Evolutionary conservation across 1,284 basidiomycete genomes (phyloP).

Genomic region (Pseudozyma sp.): DNA sequence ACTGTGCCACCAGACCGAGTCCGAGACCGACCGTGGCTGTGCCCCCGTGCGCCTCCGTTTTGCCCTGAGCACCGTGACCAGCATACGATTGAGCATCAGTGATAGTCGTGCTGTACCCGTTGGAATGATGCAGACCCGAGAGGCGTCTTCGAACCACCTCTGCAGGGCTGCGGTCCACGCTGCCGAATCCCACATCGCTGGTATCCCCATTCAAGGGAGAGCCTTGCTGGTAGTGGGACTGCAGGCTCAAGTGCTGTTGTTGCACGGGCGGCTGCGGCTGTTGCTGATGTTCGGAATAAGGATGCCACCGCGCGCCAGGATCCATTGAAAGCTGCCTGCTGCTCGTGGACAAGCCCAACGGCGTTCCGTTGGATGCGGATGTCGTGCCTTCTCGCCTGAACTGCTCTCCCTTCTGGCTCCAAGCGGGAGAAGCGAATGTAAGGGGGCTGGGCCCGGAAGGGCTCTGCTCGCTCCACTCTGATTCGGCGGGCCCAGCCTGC

Average conservation of each 20-base stretch:
- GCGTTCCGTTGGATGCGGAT: conserved; percentile 13
- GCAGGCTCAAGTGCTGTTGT: background rate
- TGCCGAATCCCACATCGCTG: conserved; percentile 1
- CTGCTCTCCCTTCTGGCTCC: conserved; percentile 41
- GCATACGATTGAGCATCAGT: background rate
- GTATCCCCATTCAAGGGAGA: conserved; percentile 11
- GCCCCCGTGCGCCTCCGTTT: conserved; percentile 11
- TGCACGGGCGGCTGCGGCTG: conserved; percentile 2
- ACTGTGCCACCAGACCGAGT: conserved; percentile 14
- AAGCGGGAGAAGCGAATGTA: conserved; percentile 31
- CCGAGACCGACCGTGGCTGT: conserved; percentile 7
- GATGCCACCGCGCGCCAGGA: conserved; percentile 19
- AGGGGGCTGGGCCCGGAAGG: conserved; percentile 29
- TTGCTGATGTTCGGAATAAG: conserved; percentile 6
- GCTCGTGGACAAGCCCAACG: conserved; percentile 6
- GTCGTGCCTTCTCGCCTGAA: conserved; percentile 18
- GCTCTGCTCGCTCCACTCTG: conserved; percentile 43
- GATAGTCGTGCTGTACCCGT: background rate
- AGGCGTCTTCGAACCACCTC: conserved; percentile 13
- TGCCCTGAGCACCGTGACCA: background rate
- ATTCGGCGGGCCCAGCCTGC: conserved; percentile 22
- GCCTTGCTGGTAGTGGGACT: conserved; percentile 12
- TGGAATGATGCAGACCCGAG: conserved; percentile 1
- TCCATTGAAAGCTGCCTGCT: conserved; percentile 27
- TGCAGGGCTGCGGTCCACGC: conserved; percentile 15